Evolutionary conservation across 306 rosid genomes (phyloP), one percentile per base, ranked within the genome.

Genomic region (Vigna hirtella): DNA sequence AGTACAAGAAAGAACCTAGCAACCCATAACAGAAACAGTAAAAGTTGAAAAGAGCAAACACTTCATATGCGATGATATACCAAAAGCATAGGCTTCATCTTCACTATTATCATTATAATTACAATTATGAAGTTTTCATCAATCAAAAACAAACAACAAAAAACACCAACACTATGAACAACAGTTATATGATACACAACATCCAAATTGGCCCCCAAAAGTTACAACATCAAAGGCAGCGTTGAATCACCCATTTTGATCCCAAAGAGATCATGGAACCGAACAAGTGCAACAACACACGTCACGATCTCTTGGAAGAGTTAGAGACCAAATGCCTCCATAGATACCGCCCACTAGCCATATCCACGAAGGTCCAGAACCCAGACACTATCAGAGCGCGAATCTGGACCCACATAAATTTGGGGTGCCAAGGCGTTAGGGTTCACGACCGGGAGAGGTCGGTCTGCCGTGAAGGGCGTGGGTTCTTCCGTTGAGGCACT

Each of bases 281-380:
- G 32, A 76, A 22, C 5, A n/a, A 32, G 4, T 53, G 47, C 11
- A 62, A 13, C 36, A 61, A 79, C 74, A 66, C 26, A 62, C 32
- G 85, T 72, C 90, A 92, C 2, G 92, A 80, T 36, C 50, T 68
- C 81, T 90, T 89, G 10, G 90, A 50, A 18, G 90, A 53, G 34
- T 88, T 53, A 0, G 96, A 81, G 14, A 85, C 87, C 88, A 92
- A 77, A 50, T 92, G 82, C 86, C 89, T 94, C 98, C 98, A 94
- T 43, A 94, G 90, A 69, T 94, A 92, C 73, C 97, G 94, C 7
- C 98, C 97, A 68, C 93, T 89, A 34, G 97, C 98, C 97, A 92
- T 94, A 72, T 94, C 98, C 56, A 94, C 95, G 18, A 82, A 81
- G 18, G 89, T 86, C 98, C 98, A 92, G 75, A 94, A 94, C 83